Percentiles rank a stretch among this genome's conserved stretches.
These are phyloP conservation scores for Daedalea quercina DNA, from an alignment of 768 basidiomycete species.

Conservation along the genomic window DNA sequence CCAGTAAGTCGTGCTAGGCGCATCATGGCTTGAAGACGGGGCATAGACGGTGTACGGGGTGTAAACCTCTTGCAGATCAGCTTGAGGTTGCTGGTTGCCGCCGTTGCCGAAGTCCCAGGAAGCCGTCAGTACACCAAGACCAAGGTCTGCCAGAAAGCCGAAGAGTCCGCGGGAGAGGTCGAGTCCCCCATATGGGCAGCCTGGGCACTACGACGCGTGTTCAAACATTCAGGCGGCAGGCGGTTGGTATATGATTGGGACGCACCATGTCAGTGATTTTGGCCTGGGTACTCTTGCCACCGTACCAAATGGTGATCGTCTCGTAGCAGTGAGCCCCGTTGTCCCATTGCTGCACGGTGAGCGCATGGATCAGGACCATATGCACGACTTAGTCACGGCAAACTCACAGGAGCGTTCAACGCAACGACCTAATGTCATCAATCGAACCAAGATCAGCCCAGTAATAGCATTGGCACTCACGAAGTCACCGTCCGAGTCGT, in stretches of 20 bases:
- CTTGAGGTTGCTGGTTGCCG: background rate
- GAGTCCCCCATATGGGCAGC: constrained; percentile 55
- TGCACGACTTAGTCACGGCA: background rate
- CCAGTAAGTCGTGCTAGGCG: constrained; percentile 6
- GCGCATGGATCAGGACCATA: no score
- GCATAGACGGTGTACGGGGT: constrained; percentile 1
- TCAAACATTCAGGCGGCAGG: background rate
- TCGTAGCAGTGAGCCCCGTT: constrained; percentile 49
- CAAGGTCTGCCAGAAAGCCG: constrained; percentile 41
- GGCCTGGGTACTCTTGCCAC: constrained; percentile 52
- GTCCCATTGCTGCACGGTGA: constrained; percentile 44
- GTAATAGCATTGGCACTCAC: constrained; percentile 8
- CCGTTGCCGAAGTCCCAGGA: constrained; percentile 47
- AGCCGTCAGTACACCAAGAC: constrained; percentile 50
- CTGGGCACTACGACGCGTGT: constrained; percentile 47
- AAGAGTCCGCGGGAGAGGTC: constrained; percentile 70
- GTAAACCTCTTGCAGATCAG: constrained; percentile 7
- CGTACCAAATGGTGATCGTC: constrained; percentile 52
- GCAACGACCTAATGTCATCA: constrained; percentile 44
- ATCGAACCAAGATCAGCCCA: background rate
- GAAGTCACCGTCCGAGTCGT: constrained; percentile 11
- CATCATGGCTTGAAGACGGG: background rate
- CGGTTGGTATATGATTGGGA: background rate
- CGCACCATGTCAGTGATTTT: constrained; percentile 55
- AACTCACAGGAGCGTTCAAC: constrained; percentile 23